Conservation (phyloP, 2,329 filamentous ascomycete species). For the Gyromitra esculenta region DNA sequence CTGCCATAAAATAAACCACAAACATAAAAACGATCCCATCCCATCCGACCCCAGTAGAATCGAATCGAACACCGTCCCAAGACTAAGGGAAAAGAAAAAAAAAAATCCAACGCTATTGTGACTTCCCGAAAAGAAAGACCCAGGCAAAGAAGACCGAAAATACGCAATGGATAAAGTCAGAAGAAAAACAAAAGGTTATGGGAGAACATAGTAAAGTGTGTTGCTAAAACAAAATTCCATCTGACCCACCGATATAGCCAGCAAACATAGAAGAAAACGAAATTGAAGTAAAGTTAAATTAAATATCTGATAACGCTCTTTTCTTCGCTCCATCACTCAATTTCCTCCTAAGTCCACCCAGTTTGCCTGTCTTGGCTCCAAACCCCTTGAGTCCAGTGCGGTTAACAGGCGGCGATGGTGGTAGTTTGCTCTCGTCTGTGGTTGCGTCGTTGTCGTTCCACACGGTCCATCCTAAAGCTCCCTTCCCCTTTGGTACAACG, state of each 20-base stretch:
- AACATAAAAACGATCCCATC: constrained; percentile 5
- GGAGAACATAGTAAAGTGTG: constrained; percentile 24
- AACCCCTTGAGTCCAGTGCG: constrained; percentile 4
- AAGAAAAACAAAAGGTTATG: constrained; percentile 9
- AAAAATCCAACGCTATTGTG: constrained; percentile 23
- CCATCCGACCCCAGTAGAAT: constrained; percentile 23
- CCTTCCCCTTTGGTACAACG: constrained; percentile 29
- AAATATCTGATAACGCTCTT: constrained; percentile 37
- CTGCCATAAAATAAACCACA: constrained; percentile 32
- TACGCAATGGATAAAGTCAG: constrained; percentile 14
- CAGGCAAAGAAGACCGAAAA: constrained; percentile 20
- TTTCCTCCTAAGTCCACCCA: constrained; percentile 15
- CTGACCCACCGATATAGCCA: constrained; percentile 13
- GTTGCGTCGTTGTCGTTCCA: constrained; percentile 25
- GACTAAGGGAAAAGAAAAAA: neutral
- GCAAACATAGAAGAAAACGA: constrained; percentile 24
- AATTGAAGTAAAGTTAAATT: neutral
- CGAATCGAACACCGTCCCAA: constrained; percentile 28
- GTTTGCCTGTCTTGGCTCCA: constrained; percentile 13
- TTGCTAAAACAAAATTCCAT: constrained; percentile 37
- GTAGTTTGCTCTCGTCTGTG: constrained; percentile 3
- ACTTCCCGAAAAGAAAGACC: constrained; percentile 37
- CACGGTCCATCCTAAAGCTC: constrained; percentile 19
- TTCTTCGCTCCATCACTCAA: constrained; percentile 31
- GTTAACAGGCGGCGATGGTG: constrained; percentile 10